Percentiles rank a stretch among this genome's conserved stretches.
phyloP scores from a whole-genome alignment of 176 grass and related monocot genomes.

The Paspalum vaginatum region DNA sequence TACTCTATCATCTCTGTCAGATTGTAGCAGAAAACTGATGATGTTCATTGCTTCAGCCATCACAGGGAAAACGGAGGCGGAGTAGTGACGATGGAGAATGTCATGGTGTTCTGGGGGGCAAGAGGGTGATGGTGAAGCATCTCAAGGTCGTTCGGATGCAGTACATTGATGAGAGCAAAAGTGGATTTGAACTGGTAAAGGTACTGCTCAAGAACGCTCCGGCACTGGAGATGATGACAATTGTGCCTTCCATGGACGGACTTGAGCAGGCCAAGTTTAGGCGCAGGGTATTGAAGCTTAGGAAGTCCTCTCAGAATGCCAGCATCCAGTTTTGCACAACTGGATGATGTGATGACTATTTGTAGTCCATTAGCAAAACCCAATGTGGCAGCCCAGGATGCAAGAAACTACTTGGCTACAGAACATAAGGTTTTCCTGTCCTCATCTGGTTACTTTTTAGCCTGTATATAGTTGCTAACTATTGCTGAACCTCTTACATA shows the following conservation, averaged over 20 bases:
- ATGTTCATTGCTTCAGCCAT: constrained; percentile 39
- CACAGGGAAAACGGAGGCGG: constrained; percentile 43
- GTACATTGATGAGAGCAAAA: constrained; percentile 62
- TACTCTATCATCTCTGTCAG: neutral
- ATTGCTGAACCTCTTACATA: neutral
- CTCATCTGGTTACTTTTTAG: constrained; percentile 10
- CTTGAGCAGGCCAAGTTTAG: constrained; percentile 60
- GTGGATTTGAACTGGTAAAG: constrained; percentile 60
- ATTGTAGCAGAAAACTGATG: neutral
- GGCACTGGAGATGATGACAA: constrained; percentile 49
- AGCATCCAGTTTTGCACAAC: constrained; percentile 39
- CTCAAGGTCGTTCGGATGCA: constrained; percentile 57
- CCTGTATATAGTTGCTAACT: neutral
- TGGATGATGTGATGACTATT: constrained; percentile 36
- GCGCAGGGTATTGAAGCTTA: constrained; percentile 54
- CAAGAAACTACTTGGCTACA: neutral
- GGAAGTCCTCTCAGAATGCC: constrained; percentile 41
- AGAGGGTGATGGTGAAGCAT: constrained; percentile 29
- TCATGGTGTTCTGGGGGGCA: constrained; percentile 19
- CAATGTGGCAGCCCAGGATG: constrained; percentile 8
- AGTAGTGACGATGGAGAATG: constrained; percentile 26
- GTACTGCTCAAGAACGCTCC: constrained; percentile 53
- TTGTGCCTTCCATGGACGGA: constrained; percentile 68
- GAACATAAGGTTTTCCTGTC: constrained; percentile 4
- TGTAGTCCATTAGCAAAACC: constrained; percentile 8